Conservation (phyloP, 352 stramenopile species). For the Globisporangium emineosum region DNA sequence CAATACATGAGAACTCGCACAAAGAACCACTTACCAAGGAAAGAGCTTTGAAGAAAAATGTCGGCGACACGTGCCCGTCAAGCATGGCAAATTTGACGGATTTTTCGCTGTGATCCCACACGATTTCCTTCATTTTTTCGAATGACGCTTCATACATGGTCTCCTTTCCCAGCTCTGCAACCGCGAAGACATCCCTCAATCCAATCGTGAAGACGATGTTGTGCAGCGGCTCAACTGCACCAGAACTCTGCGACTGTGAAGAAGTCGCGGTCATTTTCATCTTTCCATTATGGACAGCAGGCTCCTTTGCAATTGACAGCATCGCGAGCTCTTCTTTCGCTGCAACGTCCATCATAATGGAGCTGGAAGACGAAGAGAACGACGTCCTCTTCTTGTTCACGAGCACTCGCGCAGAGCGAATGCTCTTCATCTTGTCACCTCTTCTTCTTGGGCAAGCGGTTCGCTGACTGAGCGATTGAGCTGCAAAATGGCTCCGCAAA, state of each 20-base stretch:
- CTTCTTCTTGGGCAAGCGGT: not conserved
- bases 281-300: conserved; percentile 41
- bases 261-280: conserved; percentile 24
- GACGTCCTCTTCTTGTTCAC: conserved; percentile 15
- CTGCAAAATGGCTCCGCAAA: not conserved
- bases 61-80: conserved; percentile 26
- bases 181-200: conserved; percentile 32
- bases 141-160: conserved; percentile 42
- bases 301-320: conserved; percentile 21
- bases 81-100: conserved; percentile 44
- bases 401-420: conserved; percentile 2
- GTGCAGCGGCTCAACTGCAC: conserved; percentile 12
- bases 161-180: conserved; percentile 31
- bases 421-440: conserved; percentile 14
- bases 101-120: conserved; percentile 68
- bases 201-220: conserved; percentile 46
- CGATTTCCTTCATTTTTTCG: conserved; percentile 48
- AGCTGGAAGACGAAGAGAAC: conserved; percentile 20
- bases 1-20: not conserved
- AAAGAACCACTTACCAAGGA: conserved; percentile 19
- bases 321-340: conserved; percentile 1
- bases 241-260: not conserved
- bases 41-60: conserved; percentile 44
- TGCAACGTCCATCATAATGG: conserved; percentile 11
- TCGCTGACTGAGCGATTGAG: too few species aligned